A percentile compares a stretch with the other conserved stretches of the same genome.
These are phyloP conservation scores for Dactylorhiza incarnata DNA, from an alignment of 106 monocot genomes.

Conservation along the genomic window DNA sequence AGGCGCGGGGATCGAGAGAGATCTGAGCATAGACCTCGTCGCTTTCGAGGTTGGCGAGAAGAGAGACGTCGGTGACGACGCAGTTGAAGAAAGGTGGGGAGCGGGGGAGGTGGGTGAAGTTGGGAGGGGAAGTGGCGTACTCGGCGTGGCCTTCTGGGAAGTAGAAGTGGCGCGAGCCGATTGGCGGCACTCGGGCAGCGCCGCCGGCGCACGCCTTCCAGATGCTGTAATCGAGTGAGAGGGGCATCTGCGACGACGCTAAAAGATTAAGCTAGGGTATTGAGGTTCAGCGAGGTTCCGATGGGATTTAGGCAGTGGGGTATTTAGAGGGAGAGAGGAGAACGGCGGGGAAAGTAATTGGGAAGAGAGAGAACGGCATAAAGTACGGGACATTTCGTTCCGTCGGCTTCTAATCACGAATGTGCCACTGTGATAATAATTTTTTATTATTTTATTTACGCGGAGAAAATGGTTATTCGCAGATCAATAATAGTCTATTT, in stretches of 20 bases:
- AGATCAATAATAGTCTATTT: no score
- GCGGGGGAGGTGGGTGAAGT: not conserved
- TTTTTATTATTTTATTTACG: no score
- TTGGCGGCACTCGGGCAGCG: constrained; percentile 16
- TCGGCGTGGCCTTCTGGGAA: constrained; percentile 54
- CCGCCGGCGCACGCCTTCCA: constrained; percentile 36
- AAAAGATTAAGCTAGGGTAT: not conserved
- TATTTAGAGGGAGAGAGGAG: no score
- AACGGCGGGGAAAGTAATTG: no score
- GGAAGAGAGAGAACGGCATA: no score
- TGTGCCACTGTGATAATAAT: no score
- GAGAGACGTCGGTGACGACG: constrained; percentile 18
- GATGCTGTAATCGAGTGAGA: constrained; percentile 15
- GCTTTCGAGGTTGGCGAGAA: constrained; percentile 29
- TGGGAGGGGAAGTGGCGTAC: constrained; percentile 20
- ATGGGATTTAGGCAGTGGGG: no score
- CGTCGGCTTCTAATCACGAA: no score
- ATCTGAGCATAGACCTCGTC: constrained; percentile 31
- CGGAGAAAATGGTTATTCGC: no score
- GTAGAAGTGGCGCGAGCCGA: constrained; percentile 40
- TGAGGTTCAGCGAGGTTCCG: not conserved
- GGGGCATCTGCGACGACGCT: constrained; percentile 7
- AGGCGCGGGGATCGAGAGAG: constrained; percentile 13
- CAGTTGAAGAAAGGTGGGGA: constrained; percentile 10
- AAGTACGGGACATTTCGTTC: no score